Evolutionary conservation across 768 basidiomycete species (phyloP).

Genomic region (Russula foetens): DNA sequence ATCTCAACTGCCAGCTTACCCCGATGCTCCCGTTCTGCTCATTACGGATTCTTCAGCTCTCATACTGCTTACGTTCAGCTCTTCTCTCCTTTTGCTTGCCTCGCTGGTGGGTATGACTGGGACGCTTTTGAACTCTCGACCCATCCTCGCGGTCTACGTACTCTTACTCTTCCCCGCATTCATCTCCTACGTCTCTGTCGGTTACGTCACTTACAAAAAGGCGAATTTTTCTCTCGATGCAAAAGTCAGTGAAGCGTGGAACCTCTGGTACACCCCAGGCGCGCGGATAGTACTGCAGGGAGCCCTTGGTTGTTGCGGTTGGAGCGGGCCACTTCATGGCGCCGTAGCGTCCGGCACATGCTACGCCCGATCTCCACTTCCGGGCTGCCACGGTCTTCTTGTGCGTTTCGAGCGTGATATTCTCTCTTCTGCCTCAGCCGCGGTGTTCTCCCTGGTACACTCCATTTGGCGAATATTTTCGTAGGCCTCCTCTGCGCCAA

Average conservation of each 20-base stretch:
- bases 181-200: conserved; percentile 47
- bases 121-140: conserved; percentile 56
- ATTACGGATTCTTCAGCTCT: conserved; percentile 52
- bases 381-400: conserved; percentile 60
- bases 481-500: conserved; percentile 59
- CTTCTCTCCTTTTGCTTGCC: conserved; percentile 48
- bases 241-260: conserved; percentile 65
- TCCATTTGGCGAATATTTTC: conserved; percentile 54
- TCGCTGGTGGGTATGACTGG: conserved; percentile 54
- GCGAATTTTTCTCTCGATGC: conserved; percentile 51
- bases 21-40: conserved; percentile 53
- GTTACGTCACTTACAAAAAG: conserved; percentile 58
- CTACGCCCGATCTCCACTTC: conserved; percentile 51
- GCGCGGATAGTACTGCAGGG: conserved; percentile 55
- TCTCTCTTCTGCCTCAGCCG: conserved; percentile 40
- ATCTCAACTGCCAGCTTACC: conserved; percentile 37
- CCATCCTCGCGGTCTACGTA: conserved; percentile 57
- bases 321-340: conserved; percentile 51
- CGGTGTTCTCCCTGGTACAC: conserved; percentile 46
- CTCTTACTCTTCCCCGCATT: conserved; percentile 61
- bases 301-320: conserved; percentile 58
- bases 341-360: conserved; percentile 50
- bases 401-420: conserved; percentile 42
- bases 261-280: conserved; percentile 45
- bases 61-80: conserved; percentile 47